These are phyloP conservation scores for Teratosphaeria gauchensis DNA, from an alignment of 2,329 filamentous ascomycete species.

Conservation along the genomic window DNA sequence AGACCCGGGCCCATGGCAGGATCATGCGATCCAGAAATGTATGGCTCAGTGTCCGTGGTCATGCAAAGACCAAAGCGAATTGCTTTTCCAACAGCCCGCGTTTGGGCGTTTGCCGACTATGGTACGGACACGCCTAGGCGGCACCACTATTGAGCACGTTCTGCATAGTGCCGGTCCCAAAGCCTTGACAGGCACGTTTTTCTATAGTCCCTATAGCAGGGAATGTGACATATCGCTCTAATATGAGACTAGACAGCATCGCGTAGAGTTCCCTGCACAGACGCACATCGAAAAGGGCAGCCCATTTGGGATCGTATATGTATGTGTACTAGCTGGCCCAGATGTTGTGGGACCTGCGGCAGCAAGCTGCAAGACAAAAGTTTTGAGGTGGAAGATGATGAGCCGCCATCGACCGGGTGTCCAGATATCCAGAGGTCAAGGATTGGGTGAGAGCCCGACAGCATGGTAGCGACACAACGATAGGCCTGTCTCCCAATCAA, in stretches of 20 bases:
- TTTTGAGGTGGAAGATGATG: too few relatives aligned
- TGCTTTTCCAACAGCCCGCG: background rate
- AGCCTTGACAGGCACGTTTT: background rate
- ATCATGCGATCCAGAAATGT: background rate
- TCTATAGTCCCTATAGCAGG: background rate
- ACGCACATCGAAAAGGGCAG: background rate
- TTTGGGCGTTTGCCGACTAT: background rate
- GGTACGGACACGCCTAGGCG: background rate
- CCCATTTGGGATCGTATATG: background rate
- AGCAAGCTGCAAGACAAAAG: background rate
- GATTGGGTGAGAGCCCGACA: background rate
- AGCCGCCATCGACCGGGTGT: too few relatives aligned
- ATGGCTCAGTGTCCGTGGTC: background rate
- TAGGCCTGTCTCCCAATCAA: background rate
- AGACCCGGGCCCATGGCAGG: conserved; percentile 8
- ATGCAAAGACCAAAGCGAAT: too few relatives aligned
- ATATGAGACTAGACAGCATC: background rate
- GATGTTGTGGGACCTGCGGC: background rate
- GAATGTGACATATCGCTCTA: background rate
- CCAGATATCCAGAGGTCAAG: background rate
- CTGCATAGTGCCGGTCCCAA: background rate
- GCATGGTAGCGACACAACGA: background rate
- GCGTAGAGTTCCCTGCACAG: background rate
- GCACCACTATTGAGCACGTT: background rate
- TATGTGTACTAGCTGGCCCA: too few relatives aligned